Evolutionary conservation across 306 rosid species (phyloP), one percentile per base, ranked within the genome.

Genomic region (Quercus robur): DNA sequence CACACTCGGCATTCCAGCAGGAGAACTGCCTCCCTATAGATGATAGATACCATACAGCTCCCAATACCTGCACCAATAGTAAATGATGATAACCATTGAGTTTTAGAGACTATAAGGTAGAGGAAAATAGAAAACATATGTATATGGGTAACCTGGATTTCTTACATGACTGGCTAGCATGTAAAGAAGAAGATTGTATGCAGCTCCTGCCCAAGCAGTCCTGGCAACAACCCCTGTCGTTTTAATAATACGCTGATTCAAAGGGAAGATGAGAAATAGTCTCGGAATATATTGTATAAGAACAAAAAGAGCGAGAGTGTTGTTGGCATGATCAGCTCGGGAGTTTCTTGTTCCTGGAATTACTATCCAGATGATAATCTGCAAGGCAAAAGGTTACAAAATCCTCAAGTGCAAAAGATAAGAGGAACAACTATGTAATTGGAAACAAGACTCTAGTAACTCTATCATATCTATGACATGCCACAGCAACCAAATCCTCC

Each of bases 191-290:
- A 94, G 92, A 85, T 94, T 94, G 83, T 94, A 94, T 0, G 94
- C 97, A 9, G 99, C 97, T 64, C 94, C 99, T 6, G 93, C 92
- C 99, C 99, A 94, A 0, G 97, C 91, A 70, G 99, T 94, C 81
- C 86, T 92, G 30, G 92, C 92, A 1, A 94, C 83, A 35, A 93
- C 97, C 3, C 97, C 97, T 0, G 93, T 90, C 23, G 92, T 89
- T 85, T 91, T 93, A 20, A 90, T 84, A 68, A 95, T 91, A 6
- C 93, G 91, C 58, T 77, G 88, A 80, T 91, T 93, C 80, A 95
- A 80, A 28, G 94, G 99, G 82, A 88, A 91, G 82, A 95, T 93
- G 56, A 93, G 97, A 83, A 93, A 94, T 51, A 93, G 63, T 68
- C 99, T 80, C 25, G 97, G 99, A 61, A 94, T 73, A 19, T 94